A percentile compares a stretch with the other conserved stretches of the same genome.
Evolutionary conservation across 495 filamentous ascomycete genomes (phyloP).

Genomic region (Haplographium delicatum): DNA sequence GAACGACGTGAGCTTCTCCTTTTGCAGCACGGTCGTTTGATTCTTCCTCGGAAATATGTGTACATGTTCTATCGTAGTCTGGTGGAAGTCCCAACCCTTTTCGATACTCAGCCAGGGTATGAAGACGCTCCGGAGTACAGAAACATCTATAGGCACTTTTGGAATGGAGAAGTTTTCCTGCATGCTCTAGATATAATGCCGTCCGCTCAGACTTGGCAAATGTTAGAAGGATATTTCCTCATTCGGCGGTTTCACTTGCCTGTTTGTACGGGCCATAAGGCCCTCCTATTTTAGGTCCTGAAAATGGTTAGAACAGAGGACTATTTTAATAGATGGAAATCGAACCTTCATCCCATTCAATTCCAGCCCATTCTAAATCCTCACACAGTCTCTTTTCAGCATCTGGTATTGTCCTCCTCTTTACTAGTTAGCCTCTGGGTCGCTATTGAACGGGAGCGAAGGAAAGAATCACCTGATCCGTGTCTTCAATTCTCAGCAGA

Average conservation of each 20-base stretch:
- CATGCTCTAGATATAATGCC: conserved; percentile 65
- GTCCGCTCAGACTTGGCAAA: conserved; percentile 68
- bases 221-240: neutral
- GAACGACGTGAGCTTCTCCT: conserved; percentile 71
- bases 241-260: conserved; percentile 36
- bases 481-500: conserved; percentile 87
- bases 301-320: no score
- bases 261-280: conserved; percentile 83
- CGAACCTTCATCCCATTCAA: conserved; percentile 95
- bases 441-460: conserved; percentile 20
- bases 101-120: conserved; percentile 54
- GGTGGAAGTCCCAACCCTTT: conserved; percentile 54
- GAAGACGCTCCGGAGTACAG: conserved; percentile 69
- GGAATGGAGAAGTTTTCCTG: conserved; percentile 58
- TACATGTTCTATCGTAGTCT: conserved; percentile 75
- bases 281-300: conserved; percentile 68
- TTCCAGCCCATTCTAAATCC: conserved; percentile 82
- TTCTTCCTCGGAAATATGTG: conserved; percentile 55
- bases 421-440: conserved; percentile 31
- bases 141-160: conserved; percentile 91
- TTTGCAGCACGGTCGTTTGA: conserved; percentile 60
- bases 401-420: conserved; percentile 73
- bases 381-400: conserved; percentile 71
- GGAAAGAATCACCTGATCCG: conserved; percentile 67
- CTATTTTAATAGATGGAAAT: no score